These are phyloP conservation scores for Penicillium palitans DNA, from an alignment of 2,329 filamentous ascomycete species.

Conservation along the genomic window DNA sequence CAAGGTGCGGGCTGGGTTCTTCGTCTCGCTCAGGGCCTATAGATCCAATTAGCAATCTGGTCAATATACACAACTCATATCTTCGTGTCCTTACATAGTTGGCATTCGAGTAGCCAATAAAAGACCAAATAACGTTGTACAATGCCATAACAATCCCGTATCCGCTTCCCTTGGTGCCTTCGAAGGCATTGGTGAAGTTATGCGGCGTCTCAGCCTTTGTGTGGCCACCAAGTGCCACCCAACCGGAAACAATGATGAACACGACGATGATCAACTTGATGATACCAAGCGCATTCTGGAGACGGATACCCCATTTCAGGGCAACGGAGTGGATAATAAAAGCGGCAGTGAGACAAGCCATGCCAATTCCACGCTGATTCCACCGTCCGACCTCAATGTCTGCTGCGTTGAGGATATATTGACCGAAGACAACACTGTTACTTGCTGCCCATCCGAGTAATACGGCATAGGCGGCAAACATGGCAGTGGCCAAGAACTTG, in stretches of 20 bases:
- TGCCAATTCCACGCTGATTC: conserved; percentile 53
- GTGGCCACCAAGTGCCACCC: conserved; percentile 43
- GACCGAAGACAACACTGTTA: conserved; percentile 55
- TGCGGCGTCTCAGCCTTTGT: conserved; percentile 39
- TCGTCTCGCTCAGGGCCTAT: conserved; percentile 55
- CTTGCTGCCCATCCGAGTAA: conserved; percentile 54
- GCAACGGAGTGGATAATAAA: conserved; percentile 51
- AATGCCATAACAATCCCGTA: conserved; percentile 59
- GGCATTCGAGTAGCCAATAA: conserved; percentile 61
- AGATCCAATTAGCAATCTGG: conserved; percentile 14
- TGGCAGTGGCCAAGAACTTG: conserved; percentile 54
- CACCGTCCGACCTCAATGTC: conserved; percentile 47
- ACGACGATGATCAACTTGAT: conserved; percentile 54
- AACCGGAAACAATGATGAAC: conserved; percentile 48
- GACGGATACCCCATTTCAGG: conserved; percentile 50
- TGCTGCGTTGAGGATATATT: conserved; percentile 53
- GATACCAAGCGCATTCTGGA: conserved; percentile 52
- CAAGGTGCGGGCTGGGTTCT: conserved; percentile 58
- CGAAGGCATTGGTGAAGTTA: conserved; percentile 43
- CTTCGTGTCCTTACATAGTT: conserved; percentile 54
- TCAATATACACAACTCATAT: conserved; percentile 3
- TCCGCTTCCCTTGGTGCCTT: conserved; percentile 38
- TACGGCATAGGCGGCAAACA: conserved; percentile 54
- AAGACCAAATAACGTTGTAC: conserved; percentile 63
- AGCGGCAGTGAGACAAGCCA: conserved; percentile 49